A percentile compares a stretch with the other conserved stretches of the same genome.
phyloP scores from a whole-genome alignment of 2,329 filamentous ascomycete genomes.

The Iodosphaeria phyllophila region DNA sequence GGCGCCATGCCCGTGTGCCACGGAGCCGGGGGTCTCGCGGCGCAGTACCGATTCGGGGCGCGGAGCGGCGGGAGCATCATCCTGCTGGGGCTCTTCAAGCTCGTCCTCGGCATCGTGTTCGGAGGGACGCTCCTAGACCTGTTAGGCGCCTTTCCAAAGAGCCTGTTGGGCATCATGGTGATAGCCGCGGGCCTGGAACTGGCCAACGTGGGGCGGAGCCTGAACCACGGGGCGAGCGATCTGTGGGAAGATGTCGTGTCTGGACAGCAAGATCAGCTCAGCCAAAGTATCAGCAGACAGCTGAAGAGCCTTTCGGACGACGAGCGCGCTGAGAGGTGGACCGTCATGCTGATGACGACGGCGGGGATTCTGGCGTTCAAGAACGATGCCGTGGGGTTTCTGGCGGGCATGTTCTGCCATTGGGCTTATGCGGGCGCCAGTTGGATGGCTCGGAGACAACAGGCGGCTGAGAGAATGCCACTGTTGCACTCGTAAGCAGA shows the following conservation, averaged over 20 bases:
- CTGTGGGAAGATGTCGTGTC: conserved; percentile 38
- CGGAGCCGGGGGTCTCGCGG: conserved; percentile 77
- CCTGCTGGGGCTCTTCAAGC: conserved; percentile 57
- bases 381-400: conserved; percentile 78
- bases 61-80: conserved; percentile 73
- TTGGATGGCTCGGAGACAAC: conserved; percentile 13
- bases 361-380: conserved; percentile 68
- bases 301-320: conserved; percentile 42
- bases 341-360: conserved; percentile 76
- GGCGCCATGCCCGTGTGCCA: conserved; percentile 93
- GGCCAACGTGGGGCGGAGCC: conserved; percentile 63
- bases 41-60: conserved; percentile 80
- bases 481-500: conserved; percentile 8
- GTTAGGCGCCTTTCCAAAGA: conserved; percentile 54
- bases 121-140: conserved; percentile 56
- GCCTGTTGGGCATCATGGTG: conserved; percentile 72
- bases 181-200: conserved; percentile 78
- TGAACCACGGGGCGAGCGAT: conserved; percentile 54
- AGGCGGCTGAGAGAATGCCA: conserved; percentile 13
- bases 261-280: conserved; percentile 15
- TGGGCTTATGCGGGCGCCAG: conserved; percentile 37
- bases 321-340: conserved; percentile 62
- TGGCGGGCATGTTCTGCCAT: conserved; percentile 66
- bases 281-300: conserved; percentile 25
- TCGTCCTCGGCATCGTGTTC: conserved; percentile 57